These are phyloP conservation scores for Tricharina praecox DNA, from an alignment of 495 filamentous ascomycete species.

Conservation along the genomic window DNA sequence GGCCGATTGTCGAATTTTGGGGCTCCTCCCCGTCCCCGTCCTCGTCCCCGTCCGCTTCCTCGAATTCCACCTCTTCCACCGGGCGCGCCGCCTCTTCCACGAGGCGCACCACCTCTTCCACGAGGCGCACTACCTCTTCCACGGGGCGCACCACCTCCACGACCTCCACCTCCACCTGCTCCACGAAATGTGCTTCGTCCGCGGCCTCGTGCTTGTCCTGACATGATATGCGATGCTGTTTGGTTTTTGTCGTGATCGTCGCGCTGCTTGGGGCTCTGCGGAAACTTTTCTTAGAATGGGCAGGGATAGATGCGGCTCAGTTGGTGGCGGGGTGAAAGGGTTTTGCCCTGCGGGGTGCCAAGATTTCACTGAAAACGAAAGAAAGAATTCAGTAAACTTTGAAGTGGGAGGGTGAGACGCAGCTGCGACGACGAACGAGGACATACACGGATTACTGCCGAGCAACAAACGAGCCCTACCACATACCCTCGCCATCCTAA, in stretches of 20 bases:
- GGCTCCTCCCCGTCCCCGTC: constrained; percentile 12
- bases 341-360: constrained; percentile 6
- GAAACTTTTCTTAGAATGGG: constrained; percentile 4
- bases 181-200: constrained; percentile 15
- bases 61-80: constrained; percentile 17
- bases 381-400: constrained; percentile 1
- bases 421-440: too few species aligned
- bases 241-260: background rate
- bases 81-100: constrained; percentile 8
- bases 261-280: constrained; percentile 8
- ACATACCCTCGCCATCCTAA: background rate
- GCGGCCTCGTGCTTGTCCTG: constrained; percentile 14
- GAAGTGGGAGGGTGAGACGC: constrained; percentile 1
- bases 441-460: too few species aligned
- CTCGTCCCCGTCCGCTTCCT: constrained; percentile 20
- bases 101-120: constrained; percentile 8
- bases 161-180: constrained; percentile 10
- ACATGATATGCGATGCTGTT: background rate
- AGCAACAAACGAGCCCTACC: background rate
- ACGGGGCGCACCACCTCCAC: constrained; percentile 10
- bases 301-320: background rate
- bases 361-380: constrained; percentile 1
- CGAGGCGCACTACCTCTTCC: constrained; percentile 10
- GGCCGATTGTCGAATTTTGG: constrained; percentile 17
- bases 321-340: constrained; percentile 2